Conservation (phyloP, 2,329 filamentous ascomycete genomes). For the Rutstroemia sp. region DNA sequence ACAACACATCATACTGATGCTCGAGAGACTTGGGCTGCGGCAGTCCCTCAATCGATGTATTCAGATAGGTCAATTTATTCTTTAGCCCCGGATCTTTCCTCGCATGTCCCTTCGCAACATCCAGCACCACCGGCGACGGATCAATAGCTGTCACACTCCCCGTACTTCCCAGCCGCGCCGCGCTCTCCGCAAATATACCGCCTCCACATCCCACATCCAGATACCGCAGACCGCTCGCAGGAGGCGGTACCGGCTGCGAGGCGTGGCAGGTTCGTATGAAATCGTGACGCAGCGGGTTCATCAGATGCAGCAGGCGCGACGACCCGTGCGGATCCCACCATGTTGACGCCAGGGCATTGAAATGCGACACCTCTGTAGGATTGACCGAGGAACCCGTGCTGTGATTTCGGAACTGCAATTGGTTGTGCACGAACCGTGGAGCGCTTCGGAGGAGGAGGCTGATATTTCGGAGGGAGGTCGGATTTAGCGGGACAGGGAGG, state of each 20-base stretch:
- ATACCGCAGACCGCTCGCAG: slow-evolving; percentile 50
- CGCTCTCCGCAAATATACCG: slow-evolving; percentile 89
- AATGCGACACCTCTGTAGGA: slow-evolving; percentile 83
- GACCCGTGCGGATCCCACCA: slow-evolving; percentile 98
- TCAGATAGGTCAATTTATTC: slow-evolving; percentile 62
- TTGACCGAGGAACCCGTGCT: slow-evolving; percentile 62
- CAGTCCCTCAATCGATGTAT: slow-evolving; percentile 70
- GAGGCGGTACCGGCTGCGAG: slow-evolving; percentile 39
- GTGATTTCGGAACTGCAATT: slow-evolving; percentile 14
- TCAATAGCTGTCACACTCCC: slow-evolving; percentile 67
- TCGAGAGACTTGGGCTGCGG: slow-evolving; percentile 32
- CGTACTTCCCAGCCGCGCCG: slow-evolving; percentile 60
- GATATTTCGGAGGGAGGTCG: slow-evolving; percentile 26
- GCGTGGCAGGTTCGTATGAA: slow-evolving; percentile 73
- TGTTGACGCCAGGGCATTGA: slow-evolving; percentile 82
- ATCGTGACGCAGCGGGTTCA: slow-evolving; percentile 94
- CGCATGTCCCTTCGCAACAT: slow-evolving; percentile 69
- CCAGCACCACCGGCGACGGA: slow-evolving; percentile 65
- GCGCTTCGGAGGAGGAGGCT: slow-evolving; percentile 26
- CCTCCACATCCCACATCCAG: slow-evolving; percentile 94
- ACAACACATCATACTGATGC: slow-evolving; percentile 68
- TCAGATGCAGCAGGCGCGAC: slow-evolving; percentile 86
- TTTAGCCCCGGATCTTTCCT: slow-evolving; percentile 62
- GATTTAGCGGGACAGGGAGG: slow-evolving; percentile 14
- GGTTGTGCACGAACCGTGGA: slow-evolving; percentile 25